Evolutionary conservation across 805 yeast species (phyloP), one percentile per base, ranked within the genome.

Genomic region (Debaryomyces tyrocola): DNA sequence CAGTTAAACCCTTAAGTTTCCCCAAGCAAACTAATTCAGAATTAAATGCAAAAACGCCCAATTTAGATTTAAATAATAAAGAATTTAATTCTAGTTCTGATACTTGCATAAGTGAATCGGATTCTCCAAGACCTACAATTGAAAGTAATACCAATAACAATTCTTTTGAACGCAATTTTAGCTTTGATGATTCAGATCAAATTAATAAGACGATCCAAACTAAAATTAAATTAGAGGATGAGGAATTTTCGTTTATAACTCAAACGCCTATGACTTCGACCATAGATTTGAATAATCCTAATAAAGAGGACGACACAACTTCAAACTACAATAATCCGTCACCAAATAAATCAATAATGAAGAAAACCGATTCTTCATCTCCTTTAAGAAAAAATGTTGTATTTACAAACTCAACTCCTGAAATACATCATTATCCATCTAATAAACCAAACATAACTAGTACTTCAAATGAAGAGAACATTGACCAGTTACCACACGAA

Each of bases 31-130:
- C 41, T 31, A 31, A 31, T 31, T 31, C 17, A 31, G 14, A 31
- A 6, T 6, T 31, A 31, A 31, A 31, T 6, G 12, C 10, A 14
- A 28, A 20, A 21, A 33, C 10, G 11, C 14, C 20, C 40, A 20
- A 29, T 40, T 29, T 49, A 47, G 24, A 31, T 11, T n/a, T 14
- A 14, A 31, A 31, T 14, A 21, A 39, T 34, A 60, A 59, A 40
- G 75, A 69, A 39, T 63, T 63, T 45, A 69, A 66, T 50, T 72
- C 77, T 6, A 62, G 70, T 43, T 66, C 75, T 4, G 78, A 73
- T 43, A 73, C 78, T 7, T 72, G 61, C 39, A 68, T 67, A 15
- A 69, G 74, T 49, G 74, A 70, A 20, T 37, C 34, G n/a, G 51
- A 41, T 18, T 41, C 35, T 2, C 35, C 49, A 3, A 33, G 17